Conservation (phyloP, 345 rosid genomes). For the Cochlearia excelsa region DNA sequence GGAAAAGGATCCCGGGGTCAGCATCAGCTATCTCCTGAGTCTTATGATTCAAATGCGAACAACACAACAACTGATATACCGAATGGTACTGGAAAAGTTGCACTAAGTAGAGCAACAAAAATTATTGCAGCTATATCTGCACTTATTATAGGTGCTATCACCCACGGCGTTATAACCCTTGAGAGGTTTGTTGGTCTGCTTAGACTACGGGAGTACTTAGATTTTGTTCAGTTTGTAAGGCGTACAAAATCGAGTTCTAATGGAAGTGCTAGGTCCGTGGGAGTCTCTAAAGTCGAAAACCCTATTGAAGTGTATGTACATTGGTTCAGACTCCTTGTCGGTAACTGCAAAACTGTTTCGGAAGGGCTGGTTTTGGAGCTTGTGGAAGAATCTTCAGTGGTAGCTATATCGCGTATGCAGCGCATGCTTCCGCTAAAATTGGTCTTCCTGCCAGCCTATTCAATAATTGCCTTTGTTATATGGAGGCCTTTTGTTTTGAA, state of each 20-base stretch:
- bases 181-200: constrained; percentile 88
- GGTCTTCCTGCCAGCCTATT: constrained; percentile 91
- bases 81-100: constrained; percentile 46
- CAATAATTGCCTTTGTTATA: constrained; percentile 70
- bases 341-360: constrained; percentile 79
- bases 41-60: constrained; percentile 55
- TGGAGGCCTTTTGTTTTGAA: constrained; percentile 73
- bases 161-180: constrained; percentile 87
- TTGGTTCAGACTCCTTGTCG: constrained; percentile 91
- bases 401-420: constrained; percentile 95
- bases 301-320: constrained; percentile 71
- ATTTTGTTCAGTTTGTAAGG: constrained; percentile 78
- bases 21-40: constrained; percentile 72
- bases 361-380: constrained; percentile 89
- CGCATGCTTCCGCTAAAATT: constrained; percentile 74
- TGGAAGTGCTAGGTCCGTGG: constrained; percentile 69
- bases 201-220: constrained; percentile 80
- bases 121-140: constrained; percentile 80
- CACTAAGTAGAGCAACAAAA: constrained; percentile 55
- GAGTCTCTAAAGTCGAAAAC: constrained; percentile 61
- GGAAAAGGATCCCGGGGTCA: constrained; percentile 82
- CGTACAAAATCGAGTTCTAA: constrained; percentile 68
- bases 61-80: constrained; percentile 44
- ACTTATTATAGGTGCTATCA: constrained; percentile 73
- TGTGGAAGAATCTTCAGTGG: constrained; percentile 78